Conservation (phyloP, 2,329 filamentous ascomycete species). For the Cordyceps farinosa region DNA sequence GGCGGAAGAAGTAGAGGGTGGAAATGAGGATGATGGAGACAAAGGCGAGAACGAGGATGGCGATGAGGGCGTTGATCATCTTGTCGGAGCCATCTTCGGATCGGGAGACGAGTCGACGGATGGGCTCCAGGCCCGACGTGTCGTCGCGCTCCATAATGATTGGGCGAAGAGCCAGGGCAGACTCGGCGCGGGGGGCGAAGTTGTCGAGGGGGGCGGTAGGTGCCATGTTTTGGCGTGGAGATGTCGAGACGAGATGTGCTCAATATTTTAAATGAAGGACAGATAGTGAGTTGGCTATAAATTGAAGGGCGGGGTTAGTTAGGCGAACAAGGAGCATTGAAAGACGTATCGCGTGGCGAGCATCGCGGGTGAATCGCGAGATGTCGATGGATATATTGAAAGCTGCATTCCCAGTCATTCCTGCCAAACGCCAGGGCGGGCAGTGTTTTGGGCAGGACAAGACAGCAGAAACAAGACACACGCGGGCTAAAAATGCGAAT, state of each 20-base stretch:
- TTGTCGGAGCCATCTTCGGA: constrained; percentile 49
- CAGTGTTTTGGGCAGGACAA: not conserved
- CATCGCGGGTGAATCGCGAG: not conserved
- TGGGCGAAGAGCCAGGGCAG: constrained; percentile 9
- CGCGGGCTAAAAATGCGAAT: not conserved
- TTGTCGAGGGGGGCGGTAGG: constrained; percentile 5
- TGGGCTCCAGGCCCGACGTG: constrained; percentile 14
- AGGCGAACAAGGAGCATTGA: not conserved
- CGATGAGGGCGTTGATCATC: constrained; percentile 74
- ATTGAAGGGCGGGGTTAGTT: constrained; percentile 1
- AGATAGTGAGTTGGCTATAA: constrained; percentile 22
- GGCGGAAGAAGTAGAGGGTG: constrained; percentile 69
- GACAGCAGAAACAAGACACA: not conserved
- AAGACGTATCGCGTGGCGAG: not conserved
- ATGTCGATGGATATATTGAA: constrained; percentile 9
- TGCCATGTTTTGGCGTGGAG: constrained; percentile 17
- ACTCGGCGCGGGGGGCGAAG: constrained; percentile 5
- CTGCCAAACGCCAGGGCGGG: not conserved
- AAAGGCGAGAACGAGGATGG: constrained; percentile 73
- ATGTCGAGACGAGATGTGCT: constrained; percentile 20
- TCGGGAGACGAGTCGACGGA: constrained; percentile 15
- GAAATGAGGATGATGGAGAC: constrained; percentile 65
- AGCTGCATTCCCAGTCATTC: constrained; percentile 14
- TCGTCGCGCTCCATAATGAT: constrained; percentile 14
- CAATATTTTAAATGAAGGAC: constrained; percentile 17